Evolutionary conservation across 2,329 filamentous ascomycete genomes (phyloP).

Genomic region (Apiospora aurea): DNA sequence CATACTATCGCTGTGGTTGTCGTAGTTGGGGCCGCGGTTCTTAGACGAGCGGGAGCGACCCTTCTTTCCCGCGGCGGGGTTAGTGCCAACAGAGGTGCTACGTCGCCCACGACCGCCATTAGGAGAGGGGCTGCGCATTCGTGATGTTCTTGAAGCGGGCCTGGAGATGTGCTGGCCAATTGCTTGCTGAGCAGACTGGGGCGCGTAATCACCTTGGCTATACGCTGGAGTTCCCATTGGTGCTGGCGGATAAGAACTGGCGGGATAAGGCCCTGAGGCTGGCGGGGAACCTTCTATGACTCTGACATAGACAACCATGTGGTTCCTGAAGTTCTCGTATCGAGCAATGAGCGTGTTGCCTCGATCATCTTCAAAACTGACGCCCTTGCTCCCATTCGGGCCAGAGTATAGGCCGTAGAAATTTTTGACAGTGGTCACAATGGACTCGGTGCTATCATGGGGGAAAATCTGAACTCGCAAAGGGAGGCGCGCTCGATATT

Average conservation of each 20-base stretch:
- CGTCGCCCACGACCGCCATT: slow-evolving; percentile 72
- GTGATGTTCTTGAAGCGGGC: slow-evolving; percentile 73
- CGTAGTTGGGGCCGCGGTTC: slow-evolving; percentile 67
- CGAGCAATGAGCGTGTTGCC: slow-evolving; percentile 92
- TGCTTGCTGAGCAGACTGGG: slow-evolving; percentile 4
- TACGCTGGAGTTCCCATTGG: slow-evolving; percentile 61
- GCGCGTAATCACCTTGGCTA: slow-evolving; percentile 59
- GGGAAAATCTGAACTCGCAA: slow-evolving; percentile 91
- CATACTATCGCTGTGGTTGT: slow-evolving; percentile 68
- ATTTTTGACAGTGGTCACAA: slow-evolving; percentile 98
- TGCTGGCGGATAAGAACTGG: slow-evolving; percentile 60
- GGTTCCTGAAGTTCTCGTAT: slow-evolving; percentile 93
- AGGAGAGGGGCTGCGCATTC: slow-evolving; percentile 81
- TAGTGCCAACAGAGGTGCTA: slow-evolving; percentile 74
- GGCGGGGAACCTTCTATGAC: slow-evolving; percentile 70
- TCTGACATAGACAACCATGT: slow-evolving; percentile 93
- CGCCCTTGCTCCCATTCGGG: slow-evolving; percentile 72
- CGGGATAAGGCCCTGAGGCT: slow-evolving; percentile 54
- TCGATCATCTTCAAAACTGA: slow-evolving; percentile 92
- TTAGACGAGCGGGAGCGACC: slow-evolving; percentile 73
- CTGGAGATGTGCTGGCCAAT: slow-evolving; percentile 63
- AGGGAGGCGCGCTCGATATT: slow-evolving; percentile 77
- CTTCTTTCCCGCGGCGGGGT: slow-evolving; percentile 63
- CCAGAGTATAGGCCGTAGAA: slow-evolving; percentile 95
- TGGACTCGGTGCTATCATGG: slow-evolving; percentile 96